Conservation (phyloP, 768 basidiomycete species). For the Nidula microcarpa region DNA sequence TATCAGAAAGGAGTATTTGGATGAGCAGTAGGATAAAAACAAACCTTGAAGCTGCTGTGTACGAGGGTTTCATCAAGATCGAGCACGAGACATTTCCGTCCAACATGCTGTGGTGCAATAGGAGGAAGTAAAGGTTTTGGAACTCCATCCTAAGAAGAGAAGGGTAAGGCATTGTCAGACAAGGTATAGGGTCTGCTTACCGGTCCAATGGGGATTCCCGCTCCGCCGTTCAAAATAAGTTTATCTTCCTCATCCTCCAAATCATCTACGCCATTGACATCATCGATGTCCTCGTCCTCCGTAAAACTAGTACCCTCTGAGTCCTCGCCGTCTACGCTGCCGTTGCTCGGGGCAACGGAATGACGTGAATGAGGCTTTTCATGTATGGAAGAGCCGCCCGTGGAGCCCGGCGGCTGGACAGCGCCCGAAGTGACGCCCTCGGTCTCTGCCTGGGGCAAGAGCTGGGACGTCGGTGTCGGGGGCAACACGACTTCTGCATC, state of each 20-base stretch:
- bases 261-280: conserved; percentile 46
- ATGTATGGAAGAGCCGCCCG: conserved; percentile 37
- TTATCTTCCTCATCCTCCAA: conserved; percentile 88
- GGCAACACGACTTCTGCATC: conserved; percentile 32
- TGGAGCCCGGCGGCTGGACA: conserved; percentile 88
- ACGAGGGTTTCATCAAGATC: conserved; percentile 97
- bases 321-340: conserved; percentile 53
- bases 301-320: conserved; percentile 65
- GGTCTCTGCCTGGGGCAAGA: conserved; percentile 65
- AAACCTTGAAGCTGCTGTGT: conserved; percentile 97
- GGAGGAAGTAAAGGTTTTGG: conserved; percentile 89
- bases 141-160: conserved; percentile 64
- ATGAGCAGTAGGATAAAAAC: conserved; percentile 8
- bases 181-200: conserved; percentile 41
- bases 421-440: conserved; percentile 89
- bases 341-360: conserved; percentile 24
- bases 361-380: conserved; percentile 35
- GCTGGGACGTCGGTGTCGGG: conserved; percentile 29
- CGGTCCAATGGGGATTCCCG: conserved; percentile 91
- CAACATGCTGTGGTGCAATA: conserved; percentile 72
- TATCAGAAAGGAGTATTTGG: conserved; percentile 6
- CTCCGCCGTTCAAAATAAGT: conserved; percentile 86
- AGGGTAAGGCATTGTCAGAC: conserved; percentile 1
- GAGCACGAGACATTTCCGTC: conserved; percentile 93
- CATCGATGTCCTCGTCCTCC: conserved; percentile 65